Conservation (phyloP, 2,329 filamentous ascomycete genomes). For the Talaromyces sp. region DNA sequence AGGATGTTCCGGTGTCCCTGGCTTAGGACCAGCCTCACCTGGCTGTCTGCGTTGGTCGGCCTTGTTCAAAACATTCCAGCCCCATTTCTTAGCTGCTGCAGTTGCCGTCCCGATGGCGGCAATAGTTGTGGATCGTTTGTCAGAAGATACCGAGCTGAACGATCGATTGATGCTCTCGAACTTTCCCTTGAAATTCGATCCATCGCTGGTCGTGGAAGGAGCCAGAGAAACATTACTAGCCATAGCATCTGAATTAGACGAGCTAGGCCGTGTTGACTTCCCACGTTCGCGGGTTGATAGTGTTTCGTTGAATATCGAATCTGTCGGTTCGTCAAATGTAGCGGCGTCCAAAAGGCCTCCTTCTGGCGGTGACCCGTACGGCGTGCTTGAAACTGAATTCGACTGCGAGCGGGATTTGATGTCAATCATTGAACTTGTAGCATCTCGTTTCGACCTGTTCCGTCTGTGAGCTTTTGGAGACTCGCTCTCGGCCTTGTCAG, state of each 20-base stretch:
- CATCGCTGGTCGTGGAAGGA: slow-evolving; percentile 25
- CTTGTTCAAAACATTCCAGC: slow-evolving; percentile 51
- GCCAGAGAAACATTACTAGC: slow-evolving; percentile 21
- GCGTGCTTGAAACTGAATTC: slow-evolving; percentile 52
- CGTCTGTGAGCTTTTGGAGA: slow-evolving; percentile 47
- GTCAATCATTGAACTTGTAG: slow-evolving; percentile 65
- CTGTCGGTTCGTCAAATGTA: slow-evolving; percentile 31
- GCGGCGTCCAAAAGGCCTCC: slow-evolving; percentile 36
- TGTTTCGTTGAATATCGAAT: slow-evolving; percentile 26
- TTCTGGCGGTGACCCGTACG: slow-evolving; percentile 45
- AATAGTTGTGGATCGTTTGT: slow-evolving; percentile 42
- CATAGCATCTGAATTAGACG: slow-evolving; percentile 28
- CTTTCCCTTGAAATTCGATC: slow-evolving; percentile 31
- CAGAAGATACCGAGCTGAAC: slow-evolving; percentile 30
- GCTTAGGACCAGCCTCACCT: slow-evolving; percentile 37
- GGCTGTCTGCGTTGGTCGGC: slow-evolving; percentile 41
- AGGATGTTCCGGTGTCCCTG: slow-evolving; percentile 60
- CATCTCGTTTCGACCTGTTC: slow-evolving; percentile 53
- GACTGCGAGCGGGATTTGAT: slow-evolving; percentile 63
- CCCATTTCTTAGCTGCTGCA: slow-evolving; percentile 61
- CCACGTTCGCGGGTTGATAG: background rate
- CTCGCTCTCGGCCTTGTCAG: slow-evolving; percentile 61
- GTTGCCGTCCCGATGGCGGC: slow-evolving; percentile 53
- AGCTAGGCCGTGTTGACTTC: slow-evolving; percentile 29
- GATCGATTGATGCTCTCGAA: slow-evolving; percentile 33